These are phyloP conservation scores for Cutaneotrichosporon sp. DNA, from an alignment of 1,284 basidiomycete species.

Conservation along the genomic window DNA sequence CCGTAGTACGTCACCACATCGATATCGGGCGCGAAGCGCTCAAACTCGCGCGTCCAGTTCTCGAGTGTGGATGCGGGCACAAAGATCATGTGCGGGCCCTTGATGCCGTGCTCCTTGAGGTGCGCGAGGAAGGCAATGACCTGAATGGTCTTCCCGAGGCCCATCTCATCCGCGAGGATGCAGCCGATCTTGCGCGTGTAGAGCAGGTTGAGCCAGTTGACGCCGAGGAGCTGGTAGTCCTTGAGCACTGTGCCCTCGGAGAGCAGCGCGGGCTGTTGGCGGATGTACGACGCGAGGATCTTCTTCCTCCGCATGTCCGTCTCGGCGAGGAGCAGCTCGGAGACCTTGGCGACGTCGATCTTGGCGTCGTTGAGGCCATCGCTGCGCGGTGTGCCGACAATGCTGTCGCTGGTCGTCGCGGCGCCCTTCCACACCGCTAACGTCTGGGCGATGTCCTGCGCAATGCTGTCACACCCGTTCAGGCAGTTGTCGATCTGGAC, in stretches of 20 bases:
- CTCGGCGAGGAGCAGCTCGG: slow-evolving; percentile 44
- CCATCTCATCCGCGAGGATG: slow-evolving; percentile 98
- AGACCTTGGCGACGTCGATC: slow-evolving; percentile 50
- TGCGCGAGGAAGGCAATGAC: slow-evolving; percentile 95
- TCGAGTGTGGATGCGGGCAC: slow-evolving; percentile 96
- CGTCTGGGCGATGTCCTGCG: slow-evolving; percentile 60
- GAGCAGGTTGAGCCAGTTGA: slow-evolving; percentile 94
- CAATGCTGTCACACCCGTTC: slow-evolving; percentile 83
- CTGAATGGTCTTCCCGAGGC: slow-evolving; percentile 89
- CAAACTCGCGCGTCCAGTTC: slow-evolving; percentile 98
- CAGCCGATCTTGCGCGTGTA: slow-evolving; percentile 81
- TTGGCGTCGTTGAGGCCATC: slow-evolving; percentile 52
- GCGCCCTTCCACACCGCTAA: slow-evolving; percentile 75
- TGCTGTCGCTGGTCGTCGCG: slow-evolving; percentile 43
- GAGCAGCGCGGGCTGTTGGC: slow-evolving; percentile 72
- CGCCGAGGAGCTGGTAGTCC: slow-evolving; percentile 95
- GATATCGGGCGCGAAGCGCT: slow-evolving; percentile 80
- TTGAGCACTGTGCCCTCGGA: slow-evolving; percentile 76
- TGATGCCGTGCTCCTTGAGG: slow-evolving; percentile 73
- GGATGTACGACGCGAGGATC: slow-evolving; percentile 60
- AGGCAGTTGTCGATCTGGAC: slow-evolving; percentile 87
- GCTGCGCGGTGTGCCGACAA: slow-evolving; percentile 44
- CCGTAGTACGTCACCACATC: slow-evolving; percentile 93
- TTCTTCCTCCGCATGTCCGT: slow-evolving; percentile 41
- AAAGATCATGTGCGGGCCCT: slow-evolving; percentile 88